Evolutionary conservation across 495 filamentous ascomycete genomes (phyloP), one percentile per base, ranked within the genome.

Genomic region (Bombardia bombarda): DNA sequence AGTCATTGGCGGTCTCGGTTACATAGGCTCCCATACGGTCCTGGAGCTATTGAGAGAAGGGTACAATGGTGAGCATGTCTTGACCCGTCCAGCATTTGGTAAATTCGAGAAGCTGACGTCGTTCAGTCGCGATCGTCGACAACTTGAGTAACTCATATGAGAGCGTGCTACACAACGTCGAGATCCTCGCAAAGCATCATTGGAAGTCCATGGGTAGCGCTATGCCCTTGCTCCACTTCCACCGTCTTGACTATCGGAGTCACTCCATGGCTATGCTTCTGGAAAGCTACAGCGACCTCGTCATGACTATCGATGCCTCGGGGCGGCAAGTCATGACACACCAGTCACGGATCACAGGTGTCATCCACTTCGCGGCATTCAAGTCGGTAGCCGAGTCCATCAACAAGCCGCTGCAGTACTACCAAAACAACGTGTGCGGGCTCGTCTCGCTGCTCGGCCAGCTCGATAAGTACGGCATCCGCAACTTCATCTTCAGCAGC

Each of bases 1-100:
- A 16, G 77, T 82, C 37, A 77, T 79, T 32, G 79, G 79, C n/a
- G 79, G 79, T 7, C 64, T 80, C 16, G 79, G 79, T 4, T 83
- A 81, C 52, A 81, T 83, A 50, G 79, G 79, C 43, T 78, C 73
- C 37, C 79, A 82, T 60, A 82, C 79, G 5, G 69, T 70, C 34
- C 57, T 82, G 30, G 79, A 83, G 53, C 60, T 83, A 25, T 66
- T 83, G 35, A 75, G 81, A 42, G 72, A 69, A 16, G 69, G 70
- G 16, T 74, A 78, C 59, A 80, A 81, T 56, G 77, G 55, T 52
- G 23, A 28, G 16, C 32, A 16, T 28, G 17, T 19, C 9, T 13
- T 28, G 16, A 25, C 7, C 14, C 10, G 13, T 1, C 1, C 13
- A 7, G 8, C 12, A 22, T 16, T n/a, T 1, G 33, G 19, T 10